Base-by-base conservation (phyloP, 305 asterid genomes). In the Monarda citriodora region DNA sequence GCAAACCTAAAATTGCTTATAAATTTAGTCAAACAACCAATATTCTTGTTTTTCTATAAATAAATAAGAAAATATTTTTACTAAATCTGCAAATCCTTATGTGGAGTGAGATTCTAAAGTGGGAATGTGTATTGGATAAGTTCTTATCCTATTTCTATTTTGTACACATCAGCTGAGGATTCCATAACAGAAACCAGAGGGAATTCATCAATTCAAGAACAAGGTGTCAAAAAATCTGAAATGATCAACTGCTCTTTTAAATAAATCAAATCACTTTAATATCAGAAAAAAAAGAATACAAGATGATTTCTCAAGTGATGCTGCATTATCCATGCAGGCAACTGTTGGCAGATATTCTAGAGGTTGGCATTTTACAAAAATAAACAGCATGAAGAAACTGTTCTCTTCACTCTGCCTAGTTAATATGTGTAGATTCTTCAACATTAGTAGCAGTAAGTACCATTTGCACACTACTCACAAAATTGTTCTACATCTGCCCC, bases 91-190 rank as follows among this genome's bases (percentile, higher is more conserved):
- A 23, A 48, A 29, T 52, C 15, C 53, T 53, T 57, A 11, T 60
- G 15, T 10, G 62, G 69, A 38, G 56, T 14, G 5, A 63, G 71
- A 65, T 73, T 54, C 76, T 34, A 63, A 69, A 73, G 76, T 58
- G 67, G 55, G 59, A 10, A 48, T 25, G 36, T 47, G 60, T 7
- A 61, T 17, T 67, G 71, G 78, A 78, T 78, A 62, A 65, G 75
- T 59, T 74, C 76, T 63, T 72, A 74, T 72, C 78, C 58, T 26
- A 22, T 53, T 9, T 16, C 32, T 13, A 45, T 14, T 17, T 65
- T 65, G 72, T 75, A 72, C 80, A 74, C 74, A 62, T 71, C 74
- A 71, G 72, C 69, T 53, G 57, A 65, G 70, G 66, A 74, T 74
- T 57, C 68, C 60, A 56, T 65, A 66, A 60, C 65, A 58, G 58